Evolutionary conservation across 495 filamentous ascomycete species (phyloP), one percentile per base, ranked within the genome.

Genomic region (Aspergillus asperescens): DNA sequence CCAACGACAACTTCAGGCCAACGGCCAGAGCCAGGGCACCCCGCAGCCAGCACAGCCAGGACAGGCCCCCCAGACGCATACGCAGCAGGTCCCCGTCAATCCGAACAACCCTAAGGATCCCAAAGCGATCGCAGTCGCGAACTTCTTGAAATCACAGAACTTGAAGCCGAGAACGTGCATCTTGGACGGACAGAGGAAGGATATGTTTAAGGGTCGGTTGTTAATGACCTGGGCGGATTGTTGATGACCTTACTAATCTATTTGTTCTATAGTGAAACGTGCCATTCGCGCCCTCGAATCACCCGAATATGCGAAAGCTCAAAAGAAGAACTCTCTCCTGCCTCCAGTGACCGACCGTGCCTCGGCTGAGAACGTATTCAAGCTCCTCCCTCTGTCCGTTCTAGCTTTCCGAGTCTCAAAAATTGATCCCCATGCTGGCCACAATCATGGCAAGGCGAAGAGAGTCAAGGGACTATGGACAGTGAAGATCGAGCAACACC

Each of bases 401-500:
- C 82, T 99, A 34, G 93, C 94, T 6, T 79, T 99, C 24, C 88
- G 94, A 46, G 90, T 97, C 19, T 80, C 74, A 55, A 96, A 97
- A 70, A 70, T 86, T 37, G 94, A 97, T 59, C 81, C 83, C 13
- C 73, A 77, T 35, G 75, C 71, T 5, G 83, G 79, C 34, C 91
- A 96, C 67, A 78, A 86, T 67, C 86, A 89, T 54, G 84, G 73
- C 46, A 88, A 89, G 66, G 83, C 82, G 57, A 98, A 97, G 77
- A 84, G 90, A 20, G 76, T 88, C 58, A 99, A 97, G 76, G 94
- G 94, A 16, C 81, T 90, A 22, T 99, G 94, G 94, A 96, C 86
- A 1, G 94, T 99, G 34, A 86, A 83, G 63, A 89, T 99, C 58
- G 93, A 97, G 71, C 91, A 91, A 56, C 92, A 99, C 66, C 94